Evolutionary conservation across 495 filamentous ascomycete genomes (phyloP).

Genomic region (Clavariopsis aquatica): DNA sequence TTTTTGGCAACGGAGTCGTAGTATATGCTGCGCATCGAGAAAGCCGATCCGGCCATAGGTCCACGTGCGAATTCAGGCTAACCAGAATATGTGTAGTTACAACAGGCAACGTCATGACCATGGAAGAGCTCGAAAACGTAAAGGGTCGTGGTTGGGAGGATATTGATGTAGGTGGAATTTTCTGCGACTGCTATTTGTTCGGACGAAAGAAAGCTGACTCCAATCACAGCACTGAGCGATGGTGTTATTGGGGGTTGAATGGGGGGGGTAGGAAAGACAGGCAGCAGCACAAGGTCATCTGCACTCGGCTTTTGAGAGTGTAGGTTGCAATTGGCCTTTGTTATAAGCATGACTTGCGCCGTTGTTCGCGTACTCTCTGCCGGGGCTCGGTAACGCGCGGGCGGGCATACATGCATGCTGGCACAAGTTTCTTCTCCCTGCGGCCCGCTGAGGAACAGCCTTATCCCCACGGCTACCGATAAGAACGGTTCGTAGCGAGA

Average conservation of each 20-base stretch:
- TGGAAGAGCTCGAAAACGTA: constrained; percentile 80
- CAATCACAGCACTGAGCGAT: constrained; percentile 30
- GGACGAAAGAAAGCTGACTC: constrained; percentile 5
- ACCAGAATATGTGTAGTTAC: constrained; percentile 52
- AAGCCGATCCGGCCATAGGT: constrained; percentile 43
- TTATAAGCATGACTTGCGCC: constrained; percentile 12
- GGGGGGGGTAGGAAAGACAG: background rate
- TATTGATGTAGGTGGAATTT: constrained; percentile 52
- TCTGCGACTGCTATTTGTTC: background rate
- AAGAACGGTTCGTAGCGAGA: background rate
- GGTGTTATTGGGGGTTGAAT: constrained; percentile 8
- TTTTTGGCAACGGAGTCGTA: no score
- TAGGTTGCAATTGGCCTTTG: background rate
- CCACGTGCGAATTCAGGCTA: background rate
- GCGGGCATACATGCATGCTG: background rate
- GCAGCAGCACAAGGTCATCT: constrained; percentile 4
- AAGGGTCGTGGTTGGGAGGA: constrained; percentile 93
- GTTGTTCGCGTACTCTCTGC: background rate
- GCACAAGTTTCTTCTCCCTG: background rate
- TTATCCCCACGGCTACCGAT: background rate
- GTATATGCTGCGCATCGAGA: background rate
- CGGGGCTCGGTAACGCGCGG: constrained; percentile 7
- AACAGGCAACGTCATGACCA: constrained; percentile 86
- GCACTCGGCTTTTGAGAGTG: constrained; percentile 2
- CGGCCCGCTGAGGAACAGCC: background rate